Evolutionary conservation across 768 basidiomycete species (phyloP), one percentile per base, ranked within the genome.

Genomic region (Ramaria rubella): DNA sequence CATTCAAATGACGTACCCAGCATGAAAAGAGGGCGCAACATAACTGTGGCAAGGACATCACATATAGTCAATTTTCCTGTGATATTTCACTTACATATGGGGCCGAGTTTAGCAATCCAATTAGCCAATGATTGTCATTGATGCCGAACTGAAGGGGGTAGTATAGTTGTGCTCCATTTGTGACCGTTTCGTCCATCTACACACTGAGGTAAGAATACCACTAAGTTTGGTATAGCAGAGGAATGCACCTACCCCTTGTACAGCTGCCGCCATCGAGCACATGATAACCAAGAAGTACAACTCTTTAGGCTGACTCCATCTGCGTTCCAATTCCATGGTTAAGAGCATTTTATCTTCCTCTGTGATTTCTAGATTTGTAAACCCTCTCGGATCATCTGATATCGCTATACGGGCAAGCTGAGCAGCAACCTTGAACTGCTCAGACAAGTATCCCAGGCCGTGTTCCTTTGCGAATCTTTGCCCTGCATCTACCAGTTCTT

Each of bases 61-160:
- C 54, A 42, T 8, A 60, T 23, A 17, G 6, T 73, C 72, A 52
- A 68, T 67, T 42, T 17, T 42, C 27, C 46, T 3, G 46, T 50
- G 7, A 61, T 65, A 53, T 57, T 59, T 15, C 58, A 67, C 76
- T 60, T 64, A 83, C 73, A 68, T 81, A 80, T 11, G 79, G 79
- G 1, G 76, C 87, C 19, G 86, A 75, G 63, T 90, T 90, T 55
- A 90, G 78, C 42, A 87, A 66, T 23, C 89, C 89, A n/a, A 90
- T 75, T 9, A 90, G 70, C 87, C 87, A 90, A 53, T 81, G 72
- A 61, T 90, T 81, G 23, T 68, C 72, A 8, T 63, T 72, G 43
- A 86, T 81, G 55, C 77, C 77, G 58, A 87, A 81, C 61, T 83
- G 81, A 0, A 44, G n/a, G 0, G 82, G 75, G 63, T 79, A 86